Evolutionary conservation across 2,329 filamentous ascomycete genomes (phyloP).

Genomic region (Erysiphe pulchra): DNA sequence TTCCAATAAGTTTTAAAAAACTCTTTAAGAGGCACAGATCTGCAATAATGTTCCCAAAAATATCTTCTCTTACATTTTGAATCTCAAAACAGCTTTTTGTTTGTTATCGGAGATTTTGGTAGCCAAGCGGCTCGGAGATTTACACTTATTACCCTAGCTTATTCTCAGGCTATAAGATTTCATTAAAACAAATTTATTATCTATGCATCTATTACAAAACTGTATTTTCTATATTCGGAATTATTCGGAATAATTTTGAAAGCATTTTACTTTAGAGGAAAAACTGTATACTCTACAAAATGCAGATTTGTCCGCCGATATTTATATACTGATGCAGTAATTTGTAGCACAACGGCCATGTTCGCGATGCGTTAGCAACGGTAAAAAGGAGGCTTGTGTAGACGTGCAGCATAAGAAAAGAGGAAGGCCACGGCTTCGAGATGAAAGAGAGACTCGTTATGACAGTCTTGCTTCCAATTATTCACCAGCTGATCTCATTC

Average conservation of each 20-base stretch:
- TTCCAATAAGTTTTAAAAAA: too few species aligned
- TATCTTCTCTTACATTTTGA: too few species aligned
- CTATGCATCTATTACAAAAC: too few species aligned
- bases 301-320: not conserved
- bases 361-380: conserved; percentile 49
- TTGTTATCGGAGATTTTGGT: not conserved
- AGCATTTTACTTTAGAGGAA: too few species aligned
- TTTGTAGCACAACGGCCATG: conserved; percentile 46
- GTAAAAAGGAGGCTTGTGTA: conserved; percentile 56
- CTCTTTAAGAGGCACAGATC: too few species aligned
- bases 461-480: conserved; percentile 16
- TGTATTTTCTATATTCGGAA: too few species aligned
- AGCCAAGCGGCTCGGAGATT: not conserved
- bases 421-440: conserved; percentile 50
- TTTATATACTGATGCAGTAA: not conserved
- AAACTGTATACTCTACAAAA: too few species aligned
- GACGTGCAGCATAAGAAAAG: conserved; percentile 75
- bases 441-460: conserved; percentile 37
- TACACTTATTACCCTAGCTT: too few species aligned
- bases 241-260: too few species aligned
- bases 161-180: not conserved
- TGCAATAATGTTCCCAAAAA: too few species aligned
- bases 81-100: too few species aligned
- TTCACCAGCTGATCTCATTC: conserved; percentile 9
- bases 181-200: too few species aligned